Conservation (phyloP, 371 early-diverging fungal genomes). For the Mucor indicus region DNA sequence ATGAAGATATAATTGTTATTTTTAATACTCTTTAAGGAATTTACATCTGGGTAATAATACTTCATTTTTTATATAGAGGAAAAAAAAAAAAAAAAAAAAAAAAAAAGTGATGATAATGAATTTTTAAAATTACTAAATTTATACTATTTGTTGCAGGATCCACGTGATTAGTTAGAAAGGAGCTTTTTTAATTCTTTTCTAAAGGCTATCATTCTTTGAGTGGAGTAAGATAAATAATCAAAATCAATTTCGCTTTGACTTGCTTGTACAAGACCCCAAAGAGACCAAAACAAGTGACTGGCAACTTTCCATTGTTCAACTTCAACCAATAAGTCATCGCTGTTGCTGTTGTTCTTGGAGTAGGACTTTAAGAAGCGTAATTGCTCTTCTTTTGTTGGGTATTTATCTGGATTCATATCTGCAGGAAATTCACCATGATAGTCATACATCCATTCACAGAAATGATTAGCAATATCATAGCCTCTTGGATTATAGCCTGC, state of each 20-base stretch:
- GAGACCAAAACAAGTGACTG: constrained; percentile 76
- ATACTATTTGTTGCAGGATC: no score
- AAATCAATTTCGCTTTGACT: constrained; percentile 79
- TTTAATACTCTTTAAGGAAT: no score
- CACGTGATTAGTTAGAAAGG: no score
- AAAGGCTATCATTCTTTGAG: constrained; percentile 58
- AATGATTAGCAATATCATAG: constrained; percentile 87
- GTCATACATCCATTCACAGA: constrained; percentile 87
- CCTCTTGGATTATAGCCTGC: constrained; percentile 83
- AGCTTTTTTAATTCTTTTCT: no score
- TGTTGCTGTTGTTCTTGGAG: constrained; percentile 20
- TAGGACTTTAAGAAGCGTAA: constrained; percentile 65
- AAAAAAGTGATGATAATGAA: no score
- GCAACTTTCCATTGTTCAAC: constrained; percentile 54
- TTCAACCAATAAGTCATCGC: constrained; percentile 30
- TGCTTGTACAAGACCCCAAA: constrained; percentile 85
- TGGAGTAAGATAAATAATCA: constrained; percentile 71
- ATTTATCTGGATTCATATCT: constrained; percentile 36
- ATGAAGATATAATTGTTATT: no score
- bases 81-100: no score
- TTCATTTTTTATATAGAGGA: no score
- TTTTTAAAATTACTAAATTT: no score
- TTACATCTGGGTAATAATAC: no score
- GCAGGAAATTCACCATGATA: constrained; percentile 65
- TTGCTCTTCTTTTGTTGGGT: constrained; percentile 62